phyloP scores from a whole-genome alignment of 1,139 yeast genomes.

The Kodamaea sp. region DNA sequence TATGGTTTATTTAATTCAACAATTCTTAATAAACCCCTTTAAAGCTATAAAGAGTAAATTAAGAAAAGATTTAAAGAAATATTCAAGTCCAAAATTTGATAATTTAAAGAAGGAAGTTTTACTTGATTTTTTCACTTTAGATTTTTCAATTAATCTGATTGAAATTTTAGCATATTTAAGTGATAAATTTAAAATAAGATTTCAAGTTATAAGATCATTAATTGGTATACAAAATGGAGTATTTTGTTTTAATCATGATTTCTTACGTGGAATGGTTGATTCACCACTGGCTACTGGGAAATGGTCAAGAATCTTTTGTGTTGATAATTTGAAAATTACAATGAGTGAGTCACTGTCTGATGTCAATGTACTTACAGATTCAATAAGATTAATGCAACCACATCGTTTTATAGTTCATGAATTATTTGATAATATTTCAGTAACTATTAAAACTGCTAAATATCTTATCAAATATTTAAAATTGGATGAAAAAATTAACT shows the following conservation, averaged over 20 bases:
- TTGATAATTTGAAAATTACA: conserved; percentile 32
- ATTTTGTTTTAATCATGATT: conserved; percentile 25
- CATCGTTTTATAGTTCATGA: conserved; percentile 56
- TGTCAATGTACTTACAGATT: conserved; percentile 21
- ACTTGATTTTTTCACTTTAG: conserved; percentile 14
- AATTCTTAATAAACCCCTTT: conserved; percentile 40
- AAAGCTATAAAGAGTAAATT: conserved; percentile 21
- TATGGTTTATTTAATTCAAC: conserved; percentile 48
- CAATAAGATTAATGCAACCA: conserved; percentile 42
- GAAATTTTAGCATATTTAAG: conserved; percentile 33
- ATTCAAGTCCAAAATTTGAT: conserved; percentile 11
- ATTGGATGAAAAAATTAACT: conserved; percentile 12
- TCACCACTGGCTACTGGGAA: conserved; percentile 46
- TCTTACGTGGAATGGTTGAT: conserved; percentile 49
- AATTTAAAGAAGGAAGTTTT: conserved; percentile 3
- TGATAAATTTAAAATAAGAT: conserved; percentile 45
- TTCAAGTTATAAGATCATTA: conserved; percentile 38
- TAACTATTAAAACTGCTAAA: conserved; percentile 51
- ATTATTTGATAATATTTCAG: conserved; percentile 59
- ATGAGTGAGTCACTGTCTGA: conserved; percentile 16
- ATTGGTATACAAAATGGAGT: conserved; percentile 18
- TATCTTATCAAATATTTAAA: conserved; percentile 49
- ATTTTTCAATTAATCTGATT: conserved; percentile 19
- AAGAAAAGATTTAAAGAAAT: conserved; percentile 23
- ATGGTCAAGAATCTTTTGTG: conserved; percentile 52